These are phyloP conservation scores for Infundibulicybe gibba DNA, from an alignment of 768 basidiomycete genomes.

Conservation along the genomic window DNA sequence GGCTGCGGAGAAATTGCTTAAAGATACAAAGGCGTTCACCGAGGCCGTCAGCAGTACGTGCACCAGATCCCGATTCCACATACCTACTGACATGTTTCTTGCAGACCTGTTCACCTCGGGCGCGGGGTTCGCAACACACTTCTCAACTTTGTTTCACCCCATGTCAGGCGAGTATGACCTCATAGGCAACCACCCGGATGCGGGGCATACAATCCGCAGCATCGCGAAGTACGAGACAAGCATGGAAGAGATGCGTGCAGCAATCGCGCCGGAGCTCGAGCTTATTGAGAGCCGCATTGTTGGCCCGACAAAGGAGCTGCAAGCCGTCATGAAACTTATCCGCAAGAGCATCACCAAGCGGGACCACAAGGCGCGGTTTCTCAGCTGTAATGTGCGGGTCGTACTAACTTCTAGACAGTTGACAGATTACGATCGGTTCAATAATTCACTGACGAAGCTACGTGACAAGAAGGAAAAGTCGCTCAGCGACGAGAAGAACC, in stretches of 20 bases:
- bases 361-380: conserved; percentile 78
- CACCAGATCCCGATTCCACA: conserved; percentile 1
- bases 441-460: conserved; percentile 92
- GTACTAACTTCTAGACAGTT: conserved; percentile 41
- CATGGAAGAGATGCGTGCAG: conserved; percentile 79
- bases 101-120: conserved; percentile 67
- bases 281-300: conserved; percentile 86
- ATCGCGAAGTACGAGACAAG: conserved; percentile 67
- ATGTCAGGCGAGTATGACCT: conserved; percentile 77
- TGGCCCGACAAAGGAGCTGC: conserved; percentile 86
- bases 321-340: conserved; percentile 81
- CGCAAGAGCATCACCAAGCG: conserved; percentile 95
- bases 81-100: conserved; percentile 1
- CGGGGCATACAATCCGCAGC: conserved; percentile 73
- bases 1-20: conserved; percentile 84
- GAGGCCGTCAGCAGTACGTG: conserved; percentile 75
- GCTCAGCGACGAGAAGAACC: conserved; percentile 91
- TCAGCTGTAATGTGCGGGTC: neutral
- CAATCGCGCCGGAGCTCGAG: conserved; percentile 88
- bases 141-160: conserved; percentile 59
- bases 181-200: conserved; percentile 72
- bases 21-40: conserved; percentile 86
- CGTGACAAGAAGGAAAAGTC: conserved; percentile 99
- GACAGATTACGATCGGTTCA: conserved; percentile 92
- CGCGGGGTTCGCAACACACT: conserved; percentile 61